Conservation (phyloP, 1,284 basidiomycete species). For the Exobasidium rhododendri region DNA sequence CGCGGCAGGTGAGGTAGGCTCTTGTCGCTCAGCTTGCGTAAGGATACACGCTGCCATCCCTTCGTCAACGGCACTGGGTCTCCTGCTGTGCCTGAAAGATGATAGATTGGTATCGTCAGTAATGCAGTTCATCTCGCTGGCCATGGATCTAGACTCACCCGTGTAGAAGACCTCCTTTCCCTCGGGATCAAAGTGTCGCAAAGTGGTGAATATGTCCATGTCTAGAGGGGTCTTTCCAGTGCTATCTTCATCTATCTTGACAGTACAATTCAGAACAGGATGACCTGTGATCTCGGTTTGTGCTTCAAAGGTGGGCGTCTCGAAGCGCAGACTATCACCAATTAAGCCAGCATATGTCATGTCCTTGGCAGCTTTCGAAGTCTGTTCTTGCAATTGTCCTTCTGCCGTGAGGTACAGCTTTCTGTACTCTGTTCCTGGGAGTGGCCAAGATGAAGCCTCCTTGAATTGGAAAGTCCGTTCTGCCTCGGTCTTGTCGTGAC, state of each 20-base stretch:
- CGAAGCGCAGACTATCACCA: conserved; percentile 29
- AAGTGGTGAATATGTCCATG: conserved; percentile 51
- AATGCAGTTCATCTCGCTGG: too few species aligned
- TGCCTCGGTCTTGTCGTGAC: conserved; percentile 48
- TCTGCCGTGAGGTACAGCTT: conserved; percentile 36
- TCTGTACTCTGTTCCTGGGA: conserved; percentile 46
- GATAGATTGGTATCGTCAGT: conserved; percentile 9
- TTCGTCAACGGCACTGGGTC: conserved; percentile 51
- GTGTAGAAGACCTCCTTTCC: conserved; percentile 55
- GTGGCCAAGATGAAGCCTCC: conserved; percentile 44
- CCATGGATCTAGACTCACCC: conserved; percentile 15
- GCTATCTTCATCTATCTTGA: conserved; percentile 26
- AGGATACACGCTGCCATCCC: conserved; percentile 52
- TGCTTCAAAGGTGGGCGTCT: conserved; percentile 27
- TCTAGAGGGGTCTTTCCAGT: conserved; percentile 45
- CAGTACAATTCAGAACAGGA: conserved; percentile 35
- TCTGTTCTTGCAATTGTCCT: not conserved
- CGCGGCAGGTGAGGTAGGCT: conserved; percentile 39
- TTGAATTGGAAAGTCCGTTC: conserved; percentile 44
- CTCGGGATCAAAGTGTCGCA: conserved; percentile 47
- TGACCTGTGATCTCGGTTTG: conserved; percentile 54
- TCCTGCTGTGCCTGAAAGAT: conserved; percentile 34
- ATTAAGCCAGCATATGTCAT: conserved; percentile 17
- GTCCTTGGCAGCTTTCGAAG: not conserved
- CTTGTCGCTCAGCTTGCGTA: conserved; percentile 39